Base-by-base conservation (phyloP, 1,139 yeast genomes). In the Candida dubliniensis region DNA sequence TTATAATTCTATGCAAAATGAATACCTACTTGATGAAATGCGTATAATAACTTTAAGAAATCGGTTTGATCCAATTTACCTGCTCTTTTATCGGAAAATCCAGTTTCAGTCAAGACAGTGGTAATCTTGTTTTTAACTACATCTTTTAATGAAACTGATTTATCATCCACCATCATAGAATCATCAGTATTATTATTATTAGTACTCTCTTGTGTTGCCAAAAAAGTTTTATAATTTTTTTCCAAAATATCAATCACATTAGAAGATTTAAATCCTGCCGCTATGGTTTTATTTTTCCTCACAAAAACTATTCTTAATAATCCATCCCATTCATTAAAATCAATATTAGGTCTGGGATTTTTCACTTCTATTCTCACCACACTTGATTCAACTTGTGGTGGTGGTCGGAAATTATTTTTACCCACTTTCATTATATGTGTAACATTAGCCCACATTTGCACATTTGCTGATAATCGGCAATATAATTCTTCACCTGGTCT, bases 351-450 rank as follows among this genome's bases (percentile, higher is more conserved):
- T 55, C 97, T 79, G 42, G 99, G 99, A 45, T 69, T 76, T 64
- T 93, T 93, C 47, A 95, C 83, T 64, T 91, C 99, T 42, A 93
- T 83, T 60, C 96, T 79, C 15, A 93, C 98, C 40, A 93, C 99
- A 34, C 96, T 85, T 0, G 97, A 89, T 65, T 93, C 99, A 47
- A 93, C 99, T 64, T 93, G 93, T 46, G 99, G 99, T 15, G 99
- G 99, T 32, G 99, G 99, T 53, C 97, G 78, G 74, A 93, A 93
- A 61, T 93, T 93, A 64, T 95, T 95, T 61, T 83, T 85, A 29
- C 99, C 98, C 34, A 93, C 99, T 66, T 95, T 95, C 99, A 93
- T 93, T 46, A 93, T 88, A 65, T 93, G 99, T 7, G 96, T 90
- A 18, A 95, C 97, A 53, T 88, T 88, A 18, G 98, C 96, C 98